Conservation (phyloP, 257 asterid genomes). For the Hygrophila difformis region DNA sequence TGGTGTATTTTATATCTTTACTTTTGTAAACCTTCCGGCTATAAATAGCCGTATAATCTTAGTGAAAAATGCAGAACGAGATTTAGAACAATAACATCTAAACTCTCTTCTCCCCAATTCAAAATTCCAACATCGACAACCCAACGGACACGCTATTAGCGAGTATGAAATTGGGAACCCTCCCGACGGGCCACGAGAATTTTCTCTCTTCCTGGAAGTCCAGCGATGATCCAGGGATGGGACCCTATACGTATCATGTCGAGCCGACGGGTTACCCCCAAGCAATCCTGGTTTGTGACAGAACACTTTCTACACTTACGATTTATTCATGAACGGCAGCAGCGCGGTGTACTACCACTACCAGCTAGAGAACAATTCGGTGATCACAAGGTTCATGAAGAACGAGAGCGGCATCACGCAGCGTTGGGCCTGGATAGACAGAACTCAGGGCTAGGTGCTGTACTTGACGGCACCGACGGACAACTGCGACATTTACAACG, state of each 20-base stretch:
- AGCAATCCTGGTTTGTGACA: not conserved
- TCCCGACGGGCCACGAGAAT: conserved; percentile 11
- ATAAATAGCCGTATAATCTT: too few species aligned
- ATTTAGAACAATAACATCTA: too few species aligned
- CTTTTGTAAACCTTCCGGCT: too few species aligned
- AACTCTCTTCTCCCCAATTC: too few species aligned
- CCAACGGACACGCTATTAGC: conserved; percentile 35
- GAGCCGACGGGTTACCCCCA: conserved; percentile 31
- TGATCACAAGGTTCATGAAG: conserved; percentile 2
- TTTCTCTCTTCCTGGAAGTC: conserved; percentile 36
- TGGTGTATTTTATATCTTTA: too few species aligned
- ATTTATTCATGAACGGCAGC: too few species aligned
- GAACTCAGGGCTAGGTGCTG: conserved; percentile 18
- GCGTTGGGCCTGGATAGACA: conserved; percentile 21
- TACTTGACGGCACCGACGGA: conserved; percentile 17
- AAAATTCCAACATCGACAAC: too few species aligned
- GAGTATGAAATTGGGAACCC: conserved; percentile 41
- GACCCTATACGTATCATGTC: conserved; percentile 17
- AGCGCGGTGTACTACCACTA: too few species aligned
- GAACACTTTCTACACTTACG: not conserved
- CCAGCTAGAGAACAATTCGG: not conserved
- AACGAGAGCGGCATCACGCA: conserved; percentile 12
- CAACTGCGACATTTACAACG: conserved; percentile 26
- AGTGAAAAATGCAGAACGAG: too few species aligned
- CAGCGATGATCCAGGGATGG: conserved; percentile 33